Evolutionary conservation across 768 basidiomycete species (phyloP).

Genomic region (Russula sp.): DNA sequence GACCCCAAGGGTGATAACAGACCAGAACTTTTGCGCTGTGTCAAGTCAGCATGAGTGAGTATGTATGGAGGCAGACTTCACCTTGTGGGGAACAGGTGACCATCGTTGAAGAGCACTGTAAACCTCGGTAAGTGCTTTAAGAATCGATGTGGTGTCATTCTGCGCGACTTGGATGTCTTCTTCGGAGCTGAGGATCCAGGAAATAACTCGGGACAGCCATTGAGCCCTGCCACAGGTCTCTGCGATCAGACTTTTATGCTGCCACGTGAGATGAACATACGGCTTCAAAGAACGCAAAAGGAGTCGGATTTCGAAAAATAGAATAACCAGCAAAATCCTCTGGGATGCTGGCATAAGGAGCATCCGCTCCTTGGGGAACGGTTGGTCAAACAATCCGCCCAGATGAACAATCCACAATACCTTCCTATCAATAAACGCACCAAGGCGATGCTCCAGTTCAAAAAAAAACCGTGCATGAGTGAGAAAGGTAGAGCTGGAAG

Average conservation of each 20-base stretch:
- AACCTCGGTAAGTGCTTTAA: not conserved
- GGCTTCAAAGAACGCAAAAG: conserved; percentile 55
- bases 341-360: conserved; percentile 47
- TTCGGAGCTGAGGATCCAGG: conserved; percentile 37
- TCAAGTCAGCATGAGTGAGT: not conserved
- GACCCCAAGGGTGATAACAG: not conserved
- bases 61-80: not conserved
- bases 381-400: not conserved
- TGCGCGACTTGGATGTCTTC: not conserved
- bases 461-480: conserved; percentile 19
- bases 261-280: conserved; percentile 32
- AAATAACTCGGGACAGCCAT: conserved; percentile 39
- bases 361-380: conserved; percentile 44
- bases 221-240: conserved; percentile 30
- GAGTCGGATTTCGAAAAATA: conserved; percentile 60
- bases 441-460: conserved; percentile 18
- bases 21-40: conserved; percentile 9
- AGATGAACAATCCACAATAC: not conserved
- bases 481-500: conserved; percentile 7
- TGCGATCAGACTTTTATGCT: not conserved
- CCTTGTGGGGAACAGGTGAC: conserved; percentile 14
- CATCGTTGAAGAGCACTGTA: conserved; percentile 9
- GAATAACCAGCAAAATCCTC: conserved; percentile 48
- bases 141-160: not conserved
- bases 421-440: conserved; percentile 11